Conservation (phyloP, 306 rosid genomes). For the Sphenostylis stenocarpa region DNA sequence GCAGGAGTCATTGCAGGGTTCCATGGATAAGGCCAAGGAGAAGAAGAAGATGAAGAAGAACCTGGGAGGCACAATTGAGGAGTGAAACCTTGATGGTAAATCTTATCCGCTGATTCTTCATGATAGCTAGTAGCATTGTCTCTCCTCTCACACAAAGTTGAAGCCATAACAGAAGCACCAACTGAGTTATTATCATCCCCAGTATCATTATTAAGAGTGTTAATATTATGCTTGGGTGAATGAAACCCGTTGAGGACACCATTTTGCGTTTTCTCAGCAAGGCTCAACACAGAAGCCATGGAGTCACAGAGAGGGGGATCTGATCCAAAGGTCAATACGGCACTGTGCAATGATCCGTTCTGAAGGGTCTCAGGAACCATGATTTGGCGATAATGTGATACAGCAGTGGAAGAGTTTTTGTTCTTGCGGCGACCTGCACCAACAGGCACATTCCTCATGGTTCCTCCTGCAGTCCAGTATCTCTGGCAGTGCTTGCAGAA, state of each 20-base stretch:
- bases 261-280: slow-evolving; percentile 39
- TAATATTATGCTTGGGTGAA: slow-evolving; percentile 27
- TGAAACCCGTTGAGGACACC: slow-evolving; percentile 38
- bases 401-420: slow-evolving; percentile 44
- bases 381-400: slow-evolving; percentile 50
- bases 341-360: slow-evolving; percentile 28
- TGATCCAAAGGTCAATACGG: slow-evolving; percentile 58
- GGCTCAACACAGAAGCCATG: slow-evolving; percentile 57
- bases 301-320: slow-evolving; percentile 61
- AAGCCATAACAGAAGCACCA: slow-evolving; percentile 57
- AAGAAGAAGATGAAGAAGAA: slow-evolving; percentile 39
- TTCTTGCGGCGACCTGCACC: slow-evolving; percentile 94
- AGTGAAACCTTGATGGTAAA: slow-evolving; percentile 39
- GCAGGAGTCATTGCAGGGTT: slow-evolving; percentile 45
- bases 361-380: slow-evolving; percentile 52
- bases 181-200: slow-evolving; percentile 40
- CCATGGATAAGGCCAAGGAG: slow-evolving; percentile 56
- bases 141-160: slow-evolving; percentile 52
- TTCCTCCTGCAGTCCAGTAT: slow-evolving; percentile 95
- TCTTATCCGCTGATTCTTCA: slow-evolving; percentile 39
- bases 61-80: slow-evolving; percentile 57
- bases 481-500: slow-evolving; percentile 93
- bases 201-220: background rate
- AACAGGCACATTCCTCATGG: slow-evolving; percentile 76
- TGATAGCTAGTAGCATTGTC: slow-evolving; percentile 25